Conservation (phyloP, 768 basidiomycete species). For the Boletus sp. region DNA sequence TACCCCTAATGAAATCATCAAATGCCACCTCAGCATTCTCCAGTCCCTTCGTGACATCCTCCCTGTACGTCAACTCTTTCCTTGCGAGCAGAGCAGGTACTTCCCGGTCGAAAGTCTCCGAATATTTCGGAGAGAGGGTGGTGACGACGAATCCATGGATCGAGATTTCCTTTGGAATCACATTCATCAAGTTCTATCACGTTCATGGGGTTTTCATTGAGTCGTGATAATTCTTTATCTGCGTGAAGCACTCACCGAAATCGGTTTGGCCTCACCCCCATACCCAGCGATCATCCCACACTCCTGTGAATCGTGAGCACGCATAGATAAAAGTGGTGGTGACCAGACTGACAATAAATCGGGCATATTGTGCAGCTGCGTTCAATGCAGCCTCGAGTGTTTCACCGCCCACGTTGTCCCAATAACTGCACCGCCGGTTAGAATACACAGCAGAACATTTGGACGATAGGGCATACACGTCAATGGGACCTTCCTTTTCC, state of each 20-base stretch:
- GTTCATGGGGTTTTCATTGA: neutral
- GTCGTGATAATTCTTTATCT: neutral
- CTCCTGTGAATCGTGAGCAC: slow-evolving; percentile 25
- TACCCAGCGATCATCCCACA: slow-evolving; percentile 24
- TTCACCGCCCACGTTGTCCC: slow-evolving; percentile 59
- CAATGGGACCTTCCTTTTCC: slow-evolving; percentile 53
- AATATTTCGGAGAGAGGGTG: slow-evolving; percentile 33
- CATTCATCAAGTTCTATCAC: slow-evolving; percentile 35
- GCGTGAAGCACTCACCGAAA: neutral
- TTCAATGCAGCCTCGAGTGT: slow-evolving; percentile 55
- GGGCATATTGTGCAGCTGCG: slow-evolving; percentile 41
- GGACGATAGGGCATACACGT: slow-evolving; percentile 37
- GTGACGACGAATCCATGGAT: slow-evolving; percentile 46
- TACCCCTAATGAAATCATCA: slow-evolving; percentile 7
- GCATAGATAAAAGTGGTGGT: neutral
- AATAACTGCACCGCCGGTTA: slow-evolving; percentile 10
- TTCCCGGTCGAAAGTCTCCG: slow-evolving; percentile 40
- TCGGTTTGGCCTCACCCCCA: neutral
- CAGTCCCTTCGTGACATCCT: slow-evolving; percentile 46
- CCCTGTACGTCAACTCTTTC: slow-evolving; percentile 47
- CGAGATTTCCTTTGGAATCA: slow-evolving; percentile 42
- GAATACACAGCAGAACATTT: neutral
- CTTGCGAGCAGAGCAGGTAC: slow-evolving; percentile 41
- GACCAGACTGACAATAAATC: slow-evolving; percentile 43
- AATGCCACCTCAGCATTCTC: slow-evolving; percentile 28